Conservation (phyloP, 805 yeast genomes). For the Ogataea haglerorum region DNA sequence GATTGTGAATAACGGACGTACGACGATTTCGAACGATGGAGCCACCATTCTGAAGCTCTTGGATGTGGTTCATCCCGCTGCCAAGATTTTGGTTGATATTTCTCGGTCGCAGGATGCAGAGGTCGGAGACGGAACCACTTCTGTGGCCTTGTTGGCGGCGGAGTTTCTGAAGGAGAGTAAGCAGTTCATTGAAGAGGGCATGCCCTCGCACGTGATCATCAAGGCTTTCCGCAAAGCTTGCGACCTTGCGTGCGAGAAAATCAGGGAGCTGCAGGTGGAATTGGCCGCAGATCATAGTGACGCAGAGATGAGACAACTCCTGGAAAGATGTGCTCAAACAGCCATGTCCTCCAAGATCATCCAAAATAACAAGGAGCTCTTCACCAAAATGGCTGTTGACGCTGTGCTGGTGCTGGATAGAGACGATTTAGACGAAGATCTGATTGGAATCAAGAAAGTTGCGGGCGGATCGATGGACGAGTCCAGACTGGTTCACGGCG, state of each 20-base stretch:
- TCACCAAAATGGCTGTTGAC: slow-evolving; percentile 95
- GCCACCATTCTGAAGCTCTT: slow-evolving; percentile 90
- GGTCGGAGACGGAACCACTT: slow-evolving; percentile 98
- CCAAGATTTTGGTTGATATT: slow-evolving; percentile 89
- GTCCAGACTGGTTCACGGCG: slow-evolving; percentile 84
- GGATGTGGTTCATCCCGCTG: slow-evolving; percentile 98
- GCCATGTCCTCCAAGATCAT: slow-evolving; percentile 97
- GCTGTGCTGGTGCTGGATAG: slow-evolving; percentile 87
- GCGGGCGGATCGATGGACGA: slow-evolving; percentile 98
- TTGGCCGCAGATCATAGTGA: slow-evolving; percentile 46
- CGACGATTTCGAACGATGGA: slow-evolving; percentile 97
- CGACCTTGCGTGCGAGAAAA: slow-evolving; percentile 65
- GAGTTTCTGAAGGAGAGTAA: slow-evolving; percentile 91
- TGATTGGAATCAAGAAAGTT: slow-evolving; percentile 92
- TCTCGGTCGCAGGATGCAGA: slow-evolving; percentile 97
- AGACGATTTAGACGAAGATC: slow-evolving; percentile 77
- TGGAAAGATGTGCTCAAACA: slow-evolving; percentile 91
- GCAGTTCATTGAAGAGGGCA: slow-evolving; percentile 91
- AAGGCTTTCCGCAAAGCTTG: slow-evolving; percentile 87
- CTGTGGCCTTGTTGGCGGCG: slow-evolving; percentile 92
- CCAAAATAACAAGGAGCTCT: slow-evolving; percentile 80
- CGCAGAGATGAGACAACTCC: slow-evolving; percentile 64
- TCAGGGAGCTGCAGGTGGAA: slow-evolving; percentile 72
- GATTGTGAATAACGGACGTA: slow-evolving; percentile 79
- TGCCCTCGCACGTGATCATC: slow-evolving; percentile 82